Evolutionary conservation across 2,329 filamentous ascomycete species (phyloP), one percentile per base, ranked within the genome.

Genomic region (Coniochaeta ligniaria): DNA sequence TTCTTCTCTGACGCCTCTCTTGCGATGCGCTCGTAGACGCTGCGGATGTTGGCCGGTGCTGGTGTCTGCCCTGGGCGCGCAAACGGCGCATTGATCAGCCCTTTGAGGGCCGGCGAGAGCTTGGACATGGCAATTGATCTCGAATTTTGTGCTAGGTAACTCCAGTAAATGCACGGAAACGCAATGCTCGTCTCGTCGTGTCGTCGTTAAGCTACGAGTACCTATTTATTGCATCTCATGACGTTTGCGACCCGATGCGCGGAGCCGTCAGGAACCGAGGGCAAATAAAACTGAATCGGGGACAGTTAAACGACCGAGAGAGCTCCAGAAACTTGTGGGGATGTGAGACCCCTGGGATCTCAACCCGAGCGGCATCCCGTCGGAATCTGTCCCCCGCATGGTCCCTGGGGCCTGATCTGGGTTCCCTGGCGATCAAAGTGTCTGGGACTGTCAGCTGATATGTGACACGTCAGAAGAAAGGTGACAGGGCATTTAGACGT

Each of bases 81-180:
- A 67, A 86, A 83, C 4, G 88, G 81, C 62, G 87, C 83, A 68
- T 89, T 89, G 75, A 93, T 88, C 64, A 93, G 83, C 55, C 85
- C 81, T 75, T 92, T 93, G 66, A 94, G 80, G 57, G 84, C 76
- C 1, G 83, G 78, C 1, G 89, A 90, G 22, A 94, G 81, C 72
- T 90, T 92, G 7, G 89, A 86, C 89, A 91, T 92, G 66, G 69
- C 52, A 33, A 33, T 55, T 33, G 52, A 55, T n/a, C 17, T 9
- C 38, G 38, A 16, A 16, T 14, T 9, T 14, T 4, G 35, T n/a
- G n/a, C n/a, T n/a, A n/a, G n/a, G n/a, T n/a, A n/a, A n/a, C 12
- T 38, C 6, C 16, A 20, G 17, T 3, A n/a, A 41, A 41, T 7
- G n/a, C 43, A 24, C 11, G 8, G 2, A 24, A 47, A 47, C 24